A percentile compares a stretch with the other conserved stretches of the same genome.
Conservation (phyloP, 1,139 yeast genomes). For the Eremothecium sinecaudum region DNA sequence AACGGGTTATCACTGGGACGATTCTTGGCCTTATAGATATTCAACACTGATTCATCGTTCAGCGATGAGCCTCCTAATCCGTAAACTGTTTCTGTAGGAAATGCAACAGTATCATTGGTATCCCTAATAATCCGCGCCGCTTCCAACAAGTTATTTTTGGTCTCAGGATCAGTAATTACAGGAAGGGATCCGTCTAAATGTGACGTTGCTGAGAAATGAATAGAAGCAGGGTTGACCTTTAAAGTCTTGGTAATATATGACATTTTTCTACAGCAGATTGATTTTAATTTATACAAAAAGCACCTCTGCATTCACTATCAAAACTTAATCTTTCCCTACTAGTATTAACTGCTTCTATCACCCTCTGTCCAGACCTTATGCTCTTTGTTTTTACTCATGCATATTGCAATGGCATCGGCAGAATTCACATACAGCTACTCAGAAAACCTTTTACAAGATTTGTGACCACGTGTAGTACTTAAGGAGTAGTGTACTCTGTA, state of each 20-base stretch:
- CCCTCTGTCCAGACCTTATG: too few relatives aligned
- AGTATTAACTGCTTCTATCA: too few relatives aligned
- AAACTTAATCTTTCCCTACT: too few relatives aligned
- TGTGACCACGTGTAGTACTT: too few relatives aligned
- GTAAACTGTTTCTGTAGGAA: slow-evolving; percentile 95
- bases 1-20: slow-evolving; percentile 94
- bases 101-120: slow-evolving; percentile 63
- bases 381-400: too few relatives aligned
- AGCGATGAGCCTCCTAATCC: slow-evolving; percentile 89
- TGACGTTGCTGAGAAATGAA: slow-evolving; percentile 32
- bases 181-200: slow-evolving; percentile 34
- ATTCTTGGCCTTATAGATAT: slow-evolving; percentile 79
- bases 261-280: background rate
- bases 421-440: too few relatives aligned
- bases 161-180: slow-evolving; percentile 41
- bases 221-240: slow-evolving; percentile 38
- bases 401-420: too few relatives aligned
- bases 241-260: slow-evolving; percentile 35
- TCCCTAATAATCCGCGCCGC: slow-evolving; percentile 51
- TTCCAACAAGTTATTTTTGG: slow-evolving; percentile 40
- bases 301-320: background rate
- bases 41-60: slow-evolving; percentile 58
- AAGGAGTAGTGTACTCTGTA: too few relatives aligned
- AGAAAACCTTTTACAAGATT: too few relatives aligned
- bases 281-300: background rate